Base-by-base conservation (phyloP, 306 rosid species). In the Acacia crassicarpa region DNA sequence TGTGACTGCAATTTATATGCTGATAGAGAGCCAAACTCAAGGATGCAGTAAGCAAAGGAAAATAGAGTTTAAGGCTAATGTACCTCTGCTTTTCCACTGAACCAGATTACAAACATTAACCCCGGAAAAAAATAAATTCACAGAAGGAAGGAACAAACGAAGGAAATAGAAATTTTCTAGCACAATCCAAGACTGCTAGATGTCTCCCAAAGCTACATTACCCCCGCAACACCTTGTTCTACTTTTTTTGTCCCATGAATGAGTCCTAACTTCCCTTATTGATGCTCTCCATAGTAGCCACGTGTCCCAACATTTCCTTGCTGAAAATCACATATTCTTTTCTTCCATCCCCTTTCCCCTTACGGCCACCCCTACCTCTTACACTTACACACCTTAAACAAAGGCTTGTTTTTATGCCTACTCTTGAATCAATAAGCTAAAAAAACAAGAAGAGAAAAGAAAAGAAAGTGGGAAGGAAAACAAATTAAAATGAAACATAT, bases 401-500 rank as follows among this genome's bases (percentile, higher is more conserved):
- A 35, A 67, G 48, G 48, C 46, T 17, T 68, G 32, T 30, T 41
- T 41, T 41, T 14, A 38, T 17, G 38, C 72, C 43, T 23, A 43
- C 27, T 44, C 32, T 22, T 14, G 32, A 85, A 71, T 53, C 15
- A 54, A 72, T 69, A 76, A 62, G 51, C 53, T 56, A 20, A n/a
- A 20, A 8, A 54, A 0, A 17, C 3, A 2, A 38, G 38, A 35
- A 35, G 40, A 38, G 8, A 38, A 33, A 20, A 13, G n/a, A 61
- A 45, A 2, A 23, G 76, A 38, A 75, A 14, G 19, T 67, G 51
- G 2, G 33, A 62, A 25, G 8, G 54, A 68, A 75, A 41, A 9
- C 78, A 80, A 76, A n/a, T 44, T 40, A 46, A 63, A 80, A 80
- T 41, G 76, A 76, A 69, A 66, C 67, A 32, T 33, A 78, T 54